Conservation (phyloP, 805 yeast species). For the Debaryomyces hansenii region DNA sequence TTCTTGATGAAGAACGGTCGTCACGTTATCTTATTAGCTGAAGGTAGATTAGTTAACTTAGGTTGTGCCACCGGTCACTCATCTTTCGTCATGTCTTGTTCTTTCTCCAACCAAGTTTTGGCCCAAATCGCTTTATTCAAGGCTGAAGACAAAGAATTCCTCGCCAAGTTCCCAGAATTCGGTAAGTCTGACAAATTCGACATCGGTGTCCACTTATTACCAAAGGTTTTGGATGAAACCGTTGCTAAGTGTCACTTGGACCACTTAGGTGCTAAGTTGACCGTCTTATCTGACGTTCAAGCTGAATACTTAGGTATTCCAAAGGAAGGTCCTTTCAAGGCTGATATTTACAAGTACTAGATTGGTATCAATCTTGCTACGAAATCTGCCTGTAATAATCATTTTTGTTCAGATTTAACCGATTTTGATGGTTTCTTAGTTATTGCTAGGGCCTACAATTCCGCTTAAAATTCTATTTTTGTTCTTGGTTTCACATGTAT, state of each 20-base stretch:
- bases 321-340: conserved; percentile 93
- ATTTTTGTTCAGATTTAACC: conserved; percentile 1
- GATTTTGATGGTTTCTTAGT: too few species aligned
- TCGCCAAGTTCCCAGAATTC: conserved; percentile 81
- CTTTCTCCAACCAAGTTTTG: conserved; percentile 98
- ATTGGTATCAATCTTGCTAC: conserved; percentile 1
- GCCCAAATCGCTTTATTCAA: conserved; percentile 98
- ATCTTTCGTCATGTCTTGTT: conserved; percentile 98
- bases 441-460: background rate
- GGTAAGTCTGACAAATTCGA: conserved; percentile 88
- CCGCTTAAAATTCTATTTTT: conserved; percentile 1
- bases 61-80: conserved; percentile 99
- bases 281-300: conserved; percentile 75
- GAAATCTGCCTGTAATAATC: conserved; percentile 15
- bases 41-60: conserved; percentile 98
- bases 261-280: conserved; percentile 88
- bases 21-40: conserved; percentile 94
- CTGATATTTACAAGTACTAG: conserved; percentile 97
- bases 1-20: conserved; percentile 84
- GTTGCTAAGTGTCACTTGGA: conserved; percentile 96
- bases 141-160: conserved; percentile 78
- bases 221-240: conserved; percentile 97
- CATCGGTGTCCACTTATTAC: conserved; percentile 92
- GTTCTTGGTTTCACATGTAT: conserved; percentile 9
- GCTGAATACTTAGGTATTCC: conserved; percentile 94